A percentile compares a stretch with the other conserved stretches of the same genome.
phyloP scores from a whole-genome alignment of 202 grass and related monocot genomes.

The Zoysia matrella region DNA sequence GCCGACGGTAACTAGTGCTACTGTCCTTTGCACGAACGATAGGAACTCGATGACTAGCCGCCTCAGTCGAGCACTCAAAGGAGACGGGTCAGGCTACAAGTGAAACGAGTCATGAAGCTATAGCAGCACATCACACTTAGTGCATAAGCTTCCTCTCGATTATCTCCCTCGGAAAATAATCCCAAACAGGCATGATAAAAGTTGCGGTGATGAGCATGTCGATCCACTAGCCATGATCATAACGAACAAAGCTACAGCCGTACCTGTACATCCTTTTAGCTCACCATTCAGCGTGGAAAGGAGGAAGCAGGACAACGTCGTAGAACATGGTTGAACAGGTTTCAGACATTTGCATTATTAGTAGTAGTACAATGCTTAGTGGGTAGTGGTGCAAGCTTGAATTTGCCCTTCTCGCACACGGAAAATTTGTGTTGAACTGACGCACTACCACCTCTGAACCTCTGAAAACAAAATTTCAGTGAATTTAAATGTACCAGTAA shows the following conservation, averaged over 20 bases:
- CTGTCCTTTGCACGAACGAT: too few relatives aligned
- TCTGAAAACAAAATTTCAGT: not conserved
- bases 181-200: not conserved
- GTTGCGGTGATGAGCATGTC: constrained; percentile 18
- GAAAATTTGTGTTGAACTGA: not conserved
- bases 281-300: constrained; percentile 30
- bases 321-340: constrained; percentile 15
- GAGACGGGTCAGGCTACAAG: too few relatives aligned
- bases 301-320: not conserved
- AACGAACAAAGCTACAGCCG: constrained; percentile 25
- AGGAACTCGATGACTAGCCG: too few relatives aligned
- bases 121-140: not conserved
- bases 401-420: constrained; percentile 19
- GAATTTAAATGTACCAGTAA: not conserved
- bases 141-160: constrained; percentile 2
- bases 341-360: not conserved
- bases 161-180: not conserved
- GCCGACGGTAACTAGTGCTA: too few relatives aligned
- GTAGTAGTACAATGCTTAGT: constrained; percentile 17
- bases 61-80: too few relatives aligned
- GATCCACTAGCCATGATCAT: constrained; percentile 45
- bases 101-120: too few relatives aligned
- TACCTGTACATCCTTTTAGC: not conserved
- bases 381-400: constrained; percentile 20
- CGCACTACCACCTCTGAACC: not conserved